Conservation (phyloP, 2,329 filamentous ascomycete species). For the Orbilia javanica region DNA sequence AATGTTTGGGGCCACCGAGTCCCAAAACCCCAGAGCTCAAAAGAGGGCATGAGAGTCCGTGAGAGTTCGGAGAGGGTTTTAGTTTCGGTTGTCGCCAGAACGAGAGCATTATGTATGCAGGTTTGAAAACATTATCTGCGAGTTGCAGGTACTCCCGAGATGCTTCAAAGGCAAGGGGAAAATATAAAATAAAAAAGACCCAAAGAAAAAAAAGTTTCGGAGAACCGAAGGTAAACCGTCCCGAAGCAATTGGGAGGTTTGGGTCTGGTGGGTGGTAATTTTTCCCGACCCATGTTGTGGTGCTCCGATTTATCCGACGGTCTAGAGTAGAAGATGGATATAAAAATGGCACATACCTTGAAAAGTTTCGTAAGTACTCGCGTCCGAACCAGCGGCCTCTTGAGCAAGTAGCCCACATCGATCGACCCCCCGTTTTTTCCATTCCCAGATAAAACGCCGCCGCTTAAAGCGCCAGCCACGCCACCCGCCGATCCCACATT, state of each 20-base stretch:
- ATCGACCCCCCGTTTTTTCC: conserved; percentile 78
- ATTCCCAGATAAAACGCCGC: conserved; percentile 16
- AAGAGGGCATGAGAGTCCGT: conserved; percentile 50
- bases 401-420: conserved; percentile 92
- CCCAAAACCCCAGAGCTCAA: conserved; percentile 40
- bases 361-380: conserved; percentile 89
- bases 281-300: conserved; percentile 14
- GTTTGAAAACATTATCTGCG: neutral
- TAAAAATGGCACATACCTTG: conserved; percentile 69
- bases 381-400: conserved; percentile 85
- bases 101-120: conserved; percentile 46
- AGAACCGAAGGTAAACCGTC: neutral
- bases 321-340: neutral
- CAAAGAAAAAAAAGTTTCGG: neutral
- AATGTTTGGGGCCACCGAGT: conserved; percentile 20
- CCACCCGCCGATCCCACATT: conserved; percentile 33
- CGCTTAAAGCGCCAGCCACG: conserved; percentile 21
- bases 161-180: neutral
- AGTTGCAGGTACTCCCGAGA: neutral
- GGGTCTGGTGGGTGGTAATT: neutral
- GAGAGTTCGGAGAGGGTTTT: conserved; percentile 51
- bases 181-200: neutral
- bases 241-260: neutral
- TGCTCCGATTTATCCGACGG: conserved; percentile 13
- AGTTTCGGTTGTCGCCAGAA: conserved; percentile 50